Percentiles rank a stretch among this genome's conserved stretches.
Conservation (phyloP, 495 filamentous ascomycete genomes). For the Penicillium bovifimosum region DNA sequence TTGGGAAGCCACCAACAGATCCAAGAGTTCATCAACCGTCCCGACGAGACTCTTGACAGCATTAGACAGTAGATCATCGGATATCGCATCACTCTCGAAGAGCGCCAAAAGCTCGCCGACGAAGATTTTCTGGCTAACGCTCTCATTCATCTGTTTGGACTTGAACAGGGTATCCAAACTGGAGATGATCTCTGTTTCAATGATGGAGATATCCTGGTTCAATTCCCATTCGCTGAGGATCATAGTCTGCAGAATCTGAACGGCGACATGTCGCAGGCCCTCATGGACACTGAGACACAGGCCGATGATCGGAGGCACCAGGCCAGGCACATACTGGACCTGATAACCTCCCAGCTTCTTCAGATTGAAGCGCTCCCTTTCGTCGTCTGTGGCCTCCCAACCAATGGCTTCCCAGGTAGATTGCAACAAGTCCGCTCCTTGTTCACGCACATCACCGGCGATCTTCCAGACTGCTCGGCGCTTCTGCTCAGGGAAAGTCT, state of each 20-base stretch:
- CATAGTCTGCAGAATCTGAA: conserved; percentile 94
- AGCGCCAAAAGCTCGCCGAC: conserved; percentile 75
- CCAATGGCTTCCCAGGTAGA: conserved; percentile 93
- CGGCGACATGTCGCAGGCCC: conserved; percentile 79
- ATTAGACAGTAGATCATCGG: conserved; percentile 67
- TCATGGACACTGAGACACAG: conserved; percentile 94
- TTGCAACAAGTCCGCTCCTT: conserved; percentile 78
- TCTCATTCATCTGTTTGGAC: conserved; percentile 78
- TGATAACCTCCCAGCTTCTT: conserved; percentile 91
- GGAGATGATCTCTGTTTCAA: conserved; percentile 96
- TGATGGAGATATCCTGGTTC: conserved; percentile 82
- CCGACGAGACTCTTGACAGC: conserved; percentile 73
- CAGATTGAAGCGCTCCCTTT: conserved; percentile 66
- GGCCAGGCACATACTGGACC: conserved; percentile 91
- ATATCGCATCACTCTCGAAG: conserved; percentile 65
- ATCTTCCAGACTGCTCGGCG: conserved; percentile 97
- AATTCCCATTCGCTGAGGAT: conserved; percentile 98
- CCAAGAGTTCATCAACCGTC: conserved; percentile 84
- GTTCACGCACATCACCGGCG: conserved; percentile 89
- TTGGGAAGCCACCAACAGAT: conserved; percentile 90
- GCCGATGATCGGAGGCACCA: conserved; percentile 88
- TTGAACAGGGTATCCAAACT: conserved; percentile 91
- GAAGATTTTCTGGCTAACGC: conserved; percentile 86
- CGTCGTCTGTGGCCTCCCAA: conserved; percentile 84
- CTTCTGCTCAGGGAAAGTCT: conserved; percentile 97